Evolutionary conservation across 805 yeast species (phyloP), one percentile per base, ranked within the genome.

Genomic region (Ogataea trehaloabstinens): DNA sequence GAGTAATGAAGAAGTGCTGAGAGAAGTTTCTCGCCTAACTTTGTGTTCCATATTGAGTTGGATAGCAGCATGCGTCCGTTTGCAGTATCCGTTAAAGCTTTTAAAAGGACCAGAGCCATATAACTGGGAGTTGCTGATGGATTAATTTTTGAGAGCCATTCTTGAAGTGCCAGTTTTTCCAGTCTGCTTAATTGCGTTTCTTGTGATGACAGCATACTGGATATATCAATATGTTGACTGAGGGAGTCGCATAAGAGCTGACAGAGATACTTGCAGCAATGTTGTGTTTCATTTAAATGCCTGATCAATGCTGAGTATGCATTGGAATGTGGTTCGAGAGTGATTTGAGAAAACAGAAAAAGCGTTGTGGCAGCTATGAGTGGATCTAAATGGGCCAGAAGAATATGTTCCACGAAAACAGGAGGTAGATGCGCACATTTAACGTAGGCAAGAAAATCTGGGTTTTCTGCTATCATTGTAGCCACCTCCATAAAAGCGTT

Each of bases 401-500:
- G 22, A 5, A 38, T 36, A 6, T 25, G 15, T 7, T 18, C 25
- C 8, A 45, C 4, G 3, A 49, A 24, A 3, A n/a, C 19, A 6
- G 30, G 28, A 4, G 51, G 51, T 6, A 48, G n/a, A 0, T 51
- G 55, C 25, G 42, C 18, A 4, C 33, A 29, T 16, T 40, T 41
- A 2, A 56, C 10, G 31, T 45, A 44, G 7, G 29, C 29, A 5
- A 40, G 11, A 43, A 62, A 59, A 2, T 44, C 45, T 6, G 24
- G 27, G 24, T 51, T 55, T 16, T 48, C 50, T 16, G 47, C 28
- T 5, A 55, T 36, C 25, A 45, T 55, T 21, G 54, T 30, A 2
- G 54, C 51, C 6, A 60, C 35, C 7, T 66, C 68, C 5, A 64
- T 24, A 1, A 64, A 13, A 0, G 44, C 31, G 3, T 46, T 33